Evolutionary conservation across 2,329 filamentous ascomycete species (phyloP), one percentile per base, ranked within the genome.

Genomic region (Rhynchosporium graminicola): DNA sequence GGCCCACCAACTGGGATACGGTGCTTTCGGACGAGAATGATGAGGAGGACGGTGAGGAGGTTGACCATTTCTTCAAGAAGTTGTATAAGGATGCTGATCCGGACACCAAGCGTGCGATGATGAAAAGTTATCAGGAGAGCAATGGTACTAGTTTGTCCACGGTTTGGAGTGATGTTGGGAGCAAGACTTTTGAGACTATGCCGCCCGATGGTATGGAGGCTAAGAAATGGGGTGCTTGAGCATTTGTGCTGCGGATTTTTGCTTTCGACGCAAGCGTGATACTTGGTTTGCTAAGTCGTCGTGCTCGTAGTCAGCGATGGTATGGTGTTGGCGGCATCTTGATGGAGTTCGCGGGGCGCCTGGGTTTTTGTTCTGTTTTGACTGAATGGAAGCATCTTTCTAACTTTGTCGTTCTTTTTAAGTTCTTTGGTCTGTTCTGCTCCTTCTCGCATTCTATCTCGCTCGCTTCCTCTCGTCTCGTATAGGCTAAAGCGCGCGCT

Each of bases 71-170:
- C 78, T 99, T 99, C 81, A 95, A 96, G 81, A 87, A 89, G 72
- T 80, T 99, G 1, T 98, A 94, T 78, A 86, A 89, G 66, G 81
- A 80, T 42, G 87, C 91, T 0, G 87, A 89, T 55, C 85, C 88
- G 0, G 94, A 99, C 70, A 91, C 91, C 63, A 87, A 87, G 73
- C 86, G 92, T 1, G 95, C 95, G 8, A 99, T 99, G 95, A 91
- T 96, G 86, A 99, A 99, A 84, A 96, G 91, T 73, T 98, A 91
- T 72, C 82, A 87, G 13, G 94, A 99, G 80, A 97, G 93, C 76
- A 95, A 96, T 69, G 95, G 95, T 4, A 99, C 95, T 0, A 85
- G 90, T 2, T 79, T 99, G 56, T 97, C 92, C 76, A 99, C 95
- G 0, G 92, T 94, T 74, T 99, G 95, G 95, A 77, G 79, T 9